A percentile compares a stretch with the other conserved stretches of the same genome.
phyloP scores from a whole-genome alignment of 495 filamentous ascomycete species.

The Penicillium bovifimosum region DNA sequence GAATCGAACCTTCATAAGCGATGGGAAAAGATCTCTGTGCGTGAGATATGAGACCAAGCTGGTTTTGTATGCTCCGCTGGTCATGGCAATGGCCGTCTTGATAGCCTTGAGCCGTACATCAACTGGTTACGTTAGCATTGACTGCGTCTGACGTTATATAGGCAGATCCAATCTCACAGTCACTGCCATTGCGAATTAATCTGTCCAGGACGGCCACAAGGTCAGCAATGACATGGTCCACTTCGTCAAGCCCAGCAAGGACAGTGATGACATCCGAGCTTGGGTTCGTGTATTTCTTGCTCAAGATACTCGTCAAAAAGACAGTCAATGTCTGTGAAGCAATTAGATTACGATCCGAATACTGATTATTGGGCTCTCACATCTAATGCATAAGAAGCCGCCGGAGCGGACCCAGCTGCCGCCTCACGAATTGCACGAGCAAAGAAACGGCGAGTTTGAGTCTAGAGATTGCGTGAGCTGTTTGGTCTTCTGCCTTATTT shows the following conservation, averaged over 20 bases:
- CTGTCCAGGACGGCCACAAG: slow-evolving; percentile 79
- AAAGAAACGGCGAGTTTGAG: slow-evolving; percentile 76
- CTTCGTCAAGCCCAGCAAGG: slow-evolving; percentile 79
- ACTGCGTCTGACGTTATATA: neutral
- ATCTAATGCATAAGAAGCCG: slow-evolving; percentile 80
- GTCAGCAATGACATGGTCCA: slow-evolving; percentile 79
- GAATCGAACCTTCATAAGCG: slow-evolving; percentile 76
- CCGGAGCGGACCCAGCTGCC: slow-evolving; percentile 53
- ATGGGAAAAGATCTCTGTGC: slow-evolving; percentile 88
- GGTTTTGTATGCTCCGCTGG: slow-evolving; percentile 91
- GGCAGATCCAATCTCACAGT: slow-evolving; percentile 45
- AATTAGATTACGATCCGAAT: slow-evolving; percentile 34
- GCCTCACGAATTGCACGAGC: slow-evolving; percentile 62
- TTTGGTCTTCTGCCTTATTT: neutral
- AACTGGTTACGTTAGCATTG: slow-evolving; percentile 40
- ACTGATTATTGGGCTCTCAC: slow-evolving; percentile 46
- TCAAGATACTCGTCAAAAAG: slow-evolving; percentile 73
- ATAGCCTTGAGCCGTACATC: slow-evolving; percentile 74
- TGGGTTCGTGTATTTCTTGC: slow-evolving; percentile 91
- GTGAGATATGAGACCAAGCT: slow-evolving; percentile 92
- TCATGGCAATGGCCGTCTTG: slow-evolving; percentile 72
- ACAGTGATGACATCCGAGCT: slow-evolving; percentile 92
- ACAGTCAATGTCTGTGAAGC: slow-evolving; percentile 72
- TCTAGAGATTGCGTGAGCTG: slow-evolving; percentile 31
- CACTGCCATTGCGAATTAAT: slow-evolving; percentile 73